Evolutionary conservation across 345 rosid species (phyloP), one percentile per base, ranked within the genome.

Genomic region (Brassica incana): DNA sequence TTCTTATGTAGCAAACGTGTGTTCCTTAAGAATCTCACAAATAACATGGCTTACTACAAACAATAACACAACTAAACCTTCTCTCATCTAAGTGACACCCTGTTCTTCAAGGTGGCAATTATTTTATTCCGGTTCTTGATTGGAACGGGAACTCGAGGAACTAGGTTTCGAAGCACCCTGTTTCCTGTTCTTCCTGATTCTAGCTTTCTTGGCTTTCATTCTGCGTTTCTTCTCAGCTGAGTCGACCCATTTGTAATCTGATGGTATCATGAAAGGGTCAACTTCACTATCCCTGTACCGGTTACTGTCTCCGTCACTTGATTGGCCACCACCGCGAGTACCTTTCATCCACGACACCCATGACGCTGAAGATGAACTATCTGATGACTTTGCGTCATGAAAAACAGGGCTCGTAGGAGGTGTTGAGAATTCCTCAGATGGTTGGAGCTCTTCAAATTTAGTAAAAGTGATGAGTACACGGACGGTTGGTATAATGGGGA

Each of bases 301-400:
- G 69, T 87, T 90, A 77, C 94, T 87, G 25, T 91, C 97, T 33
- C 90, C 72, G 77, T 92, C 94, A 62, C 88, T 89, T 77, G 91
- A 88, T 76, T 88, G 94, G 29, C 89, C 92, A 63, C 91, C 89
- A 14, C 68, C 76, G 7, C 84, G 93, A 75, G 83, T 82, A 68
- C 97, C 95, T 85, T 82, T 91, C 90, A 94, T 91, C 98, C 98
- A 91, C 7, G 98, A 89, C 80, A 91, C 87, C 98, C 97, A 94
- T 14, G 98, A 93, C 0, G 89, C 74, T 43, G 70, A 64, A 14
- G 75, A 72, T 5, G 67, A 29, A 29, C 87, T 88, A 64, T 90
- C 95, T 30, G 89, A 76, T 67, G 91, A 87, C 73, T 88, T 91
- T 72, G 91, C 84, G 58, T 94, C 98, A 75, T 88, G 97, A 83